These are phyloP conservation scores for Xylariaceae sp. DNA, from an alignment of 2,329 filamentous ascomycete genomes.

Conservation along the genomic window DNA sequence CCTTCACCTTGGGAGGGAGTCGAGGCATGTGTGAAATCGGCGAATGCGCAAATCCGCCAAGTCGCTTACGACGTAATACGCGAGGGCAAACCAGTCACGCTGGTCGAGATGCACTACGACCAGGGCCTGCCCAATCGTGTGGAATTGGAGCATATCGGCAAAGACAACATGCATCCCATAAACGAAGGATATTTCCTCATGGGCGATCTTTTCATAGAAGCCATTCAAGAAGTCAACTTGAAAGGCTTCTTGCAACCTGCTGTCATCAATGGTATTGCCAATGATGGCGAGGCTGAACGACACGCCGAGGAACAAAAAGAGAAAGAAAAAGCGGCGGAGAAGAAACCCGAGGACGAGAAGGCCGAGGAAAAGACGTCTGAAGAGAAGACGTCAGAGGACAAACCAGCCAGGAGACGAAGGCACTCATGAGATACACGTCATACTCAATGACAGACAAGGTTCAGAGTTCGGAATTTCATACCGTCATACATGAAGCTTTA, in stretches of 20 bases:
- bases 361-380: neutral
- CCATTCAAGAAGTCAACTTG: conserved; percentile 24
- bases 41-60: conserved; percentile 29
- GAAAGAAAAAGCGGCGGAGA: conserved; percentile 9
- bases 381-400: conserved; percentile 3
- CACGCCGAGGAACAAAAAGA: conserved; percentile 10
- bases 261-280: conserved; percentile 17
- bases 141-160: conserved; percentile 22
- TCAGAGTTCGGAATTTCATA: neutral
- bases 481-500: neutral
- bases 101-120: conserved; percentile 28
- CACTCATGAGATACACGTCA: neutral
- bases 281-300: conserved; percentile 17
- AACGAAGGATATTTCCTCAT: conserved; percentile 28
- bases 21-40: conserved; percentile 25
- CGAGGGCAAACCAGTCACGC: conserved; percentile 23
- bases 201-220: conserved; percentile 29
- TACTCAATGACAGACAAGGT: neutral
- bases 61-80: conserved; percentile 24
- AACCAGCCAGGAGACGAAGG: conserved; percentile 6
- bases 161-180: conserved; percentile 28
- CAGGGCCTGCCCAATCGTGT: conserved; percentile 25
- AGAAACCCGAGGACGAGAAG: conserved; percentile 5
- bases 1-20: conserved; percentile 25
- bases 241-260: conserved; percentile 22